phyloP scores from a whole-genome alignment of 1,284 basidiomycete genomes.

The Pulveroboletus sp. region DNA sequence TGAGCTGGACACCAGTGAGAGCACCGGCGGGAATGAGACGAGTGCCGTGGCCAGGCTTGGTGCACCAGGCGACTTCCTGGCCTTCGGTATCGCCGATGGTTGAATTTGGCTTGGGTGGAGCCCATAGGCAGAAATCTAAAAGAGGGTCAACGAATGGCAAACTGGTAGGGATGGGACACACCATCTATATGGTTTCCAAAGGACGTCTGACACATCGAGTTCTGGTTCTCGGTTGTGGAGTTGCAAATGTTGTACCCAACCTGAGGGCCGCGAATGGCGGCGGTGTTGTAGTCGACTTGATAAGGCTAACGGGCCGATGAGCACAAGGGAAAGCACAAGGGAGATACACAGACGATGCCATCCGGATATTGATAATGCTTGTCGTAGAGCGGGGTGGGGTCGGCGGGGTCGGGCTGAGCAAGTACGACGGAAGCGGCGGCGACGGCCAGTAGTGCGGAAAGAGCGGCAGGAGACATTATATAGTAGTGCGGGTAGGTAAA shows the following conservation, averaged over 20 bases:
- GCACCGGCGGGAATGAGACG: constrained; percentile 44
- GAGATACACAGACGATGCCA: constrained; percentile 48
- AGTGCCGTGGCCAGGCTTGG: constrained; percentile 42
- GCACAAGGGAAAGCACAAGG: neutral
- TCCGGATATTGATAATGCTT: constrained; percentile 54
- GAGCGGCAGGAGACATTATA: constrained; percentile 45
- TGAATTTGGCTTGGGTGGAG: constrained; percentile 45
- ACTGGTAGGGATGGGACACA: constrained; percentile 17
- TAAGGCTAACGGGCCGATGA: constrained; percentile 47
- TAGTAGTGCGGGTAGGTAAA: neutral
- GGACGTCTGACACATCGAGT: constrained; percentile 66
- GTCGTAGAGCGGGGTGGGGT: constrained; percentile 50
- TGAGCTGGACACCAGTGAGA: constrained; percentile 40
- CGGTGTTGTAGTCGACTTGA: constrained; percentile 50
- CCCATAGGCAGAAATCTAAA: constrained; percentile 59
- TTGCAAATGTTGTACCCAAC: constrained; percentile 71
- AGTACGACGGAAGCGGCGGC: constrained; percentile 37
- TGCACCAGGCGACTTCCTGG: constrained; percentile 71
- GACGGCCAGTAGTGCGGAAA: constrained; percentile 43
- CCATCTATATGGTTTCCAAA: constrained; percentile 57
- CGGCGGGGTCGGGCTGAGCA: constrained; percentile 40
- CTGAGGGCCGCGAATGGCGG: constrained; percentile 57
- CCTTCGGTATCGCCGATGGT: constrained; percentile 64
- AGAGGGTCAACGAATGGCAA: neutral
- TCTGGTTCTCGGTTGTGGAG: constrained; percentile 60